These are phyloP conservation scores for Guyanaporus albipodus DNA, from an alignment of 768 basidiomycete species.

Conservation along the genomic window DNA sequence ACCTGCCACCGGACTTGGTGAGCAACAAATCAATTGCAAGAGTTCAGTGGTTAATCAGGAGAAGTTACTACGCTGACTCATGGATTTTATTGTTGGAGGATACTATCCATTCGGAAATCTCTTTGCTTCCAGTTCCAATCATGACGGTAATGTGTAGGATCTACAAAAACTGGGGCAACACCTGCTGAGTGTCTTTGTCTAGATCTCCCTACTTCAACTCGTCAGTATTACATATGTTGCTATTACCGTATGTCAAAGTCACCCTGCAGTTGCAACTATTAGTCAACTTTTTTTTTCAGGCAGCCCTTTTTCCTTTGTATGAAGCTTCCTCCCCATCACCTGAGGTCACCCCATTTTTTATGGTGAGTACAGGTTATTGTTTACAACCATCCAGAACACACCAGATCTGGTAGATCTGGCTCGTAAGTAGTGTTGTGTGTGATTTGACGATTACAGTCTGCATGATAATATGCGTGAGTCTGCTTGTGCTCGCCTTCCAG, in stretches of 20 bases:
- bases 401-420: conserved; percentile 15
- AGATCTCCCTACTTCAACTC: conserved; percentile 24
- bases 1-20: conserved; percentile 16
- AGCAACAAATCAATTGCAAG: not conserved
- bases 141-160: conserved; percentile 12
- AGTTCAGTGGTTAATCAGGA: not conserved
- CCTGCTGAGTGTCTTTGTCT: not conserved
- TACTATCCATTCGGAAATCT: conserved; percentile 6
- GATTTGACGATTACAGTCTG: conserved; percentile 19
- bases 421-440: conserved; percentile 17
- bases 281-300: not conserved
- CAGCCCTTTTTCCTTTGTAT: no score
- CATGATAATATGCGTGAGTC: conserved; percentile 15
- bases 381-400: not conserved
- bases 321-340: no score
- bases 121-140: conserved; percentile 3
- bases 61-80: conserved; percentile 18
- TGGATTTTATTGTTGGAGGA: conserved; percentile 23
- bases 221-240: conserved; percentile 11
- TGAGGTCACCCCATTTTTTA: conserved; percentile 6
- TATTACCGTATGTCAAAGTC: not conserved
- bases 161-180: not conserved
- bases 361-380: conserved; percentile 2
- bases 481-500: not conserved
- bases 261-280: not conserved